phyloP scores from a whole-genome alignment of 345 rosid species.

The Aquilaria malaccensis region DNA sequence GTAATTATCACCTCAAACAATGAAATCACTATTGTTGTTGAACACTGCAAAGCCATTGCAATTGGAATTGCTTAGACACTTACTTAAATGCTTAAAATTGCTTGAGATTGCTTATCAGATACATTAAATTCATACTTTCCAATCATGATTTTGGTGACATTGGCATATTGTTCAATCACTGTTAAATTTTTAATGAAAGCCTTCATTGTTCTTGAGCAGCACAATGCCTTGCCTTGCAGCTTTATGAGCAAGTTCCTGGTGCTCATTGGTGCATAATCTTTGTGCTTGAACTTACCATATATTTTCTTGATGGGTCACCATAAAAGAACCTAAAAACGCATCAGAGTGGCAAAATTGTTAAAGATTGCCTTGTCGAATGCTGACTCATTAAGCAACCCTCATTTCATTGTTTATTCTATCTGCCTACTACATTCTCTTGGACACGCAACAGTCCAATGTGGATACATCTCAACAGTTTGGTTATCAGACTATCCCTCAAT shows the following conservation, averaged over 20 bases:
- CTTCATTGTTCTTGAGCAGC: slow-evolving; percentile 56
- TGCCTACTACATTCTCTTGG: slow-evolving; percentile 18
- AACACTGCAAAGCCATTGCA: not conserved
- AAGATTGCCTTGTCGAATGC: slow-evolving; percentile 54
- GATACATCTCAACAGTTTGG: slow-evolving; percentile 8
- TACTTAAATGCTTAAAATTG: not conserved
- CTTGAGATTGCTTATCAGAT: too few species aligned
- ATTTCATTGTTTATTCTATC: slow-evolving; percentile 50
- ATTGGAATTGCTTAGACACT: not conserved
- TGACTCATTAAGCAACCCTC: slow-evolving; percentile 49
- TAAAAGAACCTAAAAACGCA: slow-evolving; percentile 91
- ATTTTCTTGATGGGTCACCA: slow-evolving; percentile 72
- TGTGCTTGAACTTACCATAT: slow-evolving; percentile 70
- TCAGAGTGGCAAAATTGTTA: slow-evolving; percentile 75
- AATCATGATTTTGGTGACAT: slow-evolving; percentile 87
- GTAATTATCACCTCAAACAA: slow-evolving; percentile 57
- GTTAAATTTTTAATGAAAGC: slow-evolving; percentile 52
- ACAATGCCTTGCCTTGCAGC: slow-evolving; percentile 97
- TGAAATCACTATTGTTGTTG: too few species aligned
- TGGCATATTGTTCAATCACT: slow-evolving; percentile 88
- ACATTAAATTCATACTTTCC: slow-evolving; percentile 79
- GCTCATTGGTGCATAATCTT: slow-evolving; percentile 55
- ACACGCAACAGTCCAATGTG: slow-evolving; percentile 26
- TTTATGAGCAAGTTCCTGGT: slow-evolving; percentile 78
- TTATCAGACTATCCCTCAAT: slow-evolving; percentile 4